A percentile compares a stretch with the other conserved stretches of the same genome.
phyloP scores from a whole-genome alignment of 805 yeast species.

The Danielia oregonensis region DNA sequence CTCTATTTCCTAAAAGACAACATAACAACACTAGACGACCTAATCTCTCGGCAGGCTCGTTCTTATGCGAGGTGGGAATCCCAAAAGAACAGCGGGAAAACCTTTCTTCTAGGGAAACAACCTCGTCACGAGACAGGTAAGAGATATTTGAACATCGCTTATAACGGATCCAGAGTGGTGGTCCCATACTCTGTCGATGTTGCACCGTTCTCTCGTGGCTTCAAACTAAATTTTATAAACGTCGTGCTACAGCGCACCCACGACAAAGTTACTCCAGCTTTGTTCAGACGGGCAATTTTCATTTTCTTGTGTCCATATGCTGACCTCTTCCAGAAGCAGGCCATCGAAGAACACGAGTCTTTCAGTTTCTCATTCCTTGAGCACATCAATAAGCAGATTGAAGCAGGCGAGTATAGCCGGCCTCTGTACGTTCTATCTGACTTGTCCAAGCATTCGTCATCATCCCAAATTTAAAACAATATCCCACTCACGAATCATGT shows the following conservation, averaged over 20 bases:
- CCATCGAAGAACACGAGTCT: conserved; percentile 1
- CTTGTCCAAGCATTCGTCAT: background rate
- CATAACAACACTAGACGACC: conserved; percentile 58
- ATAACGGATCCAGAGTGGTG: conserved; percentile 31
- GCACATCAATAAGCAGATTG: conserved; percentile 3
- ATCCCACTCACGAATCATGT: conserved; percentile 54
- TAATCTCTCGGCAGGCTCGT: conserved; percentile 32
- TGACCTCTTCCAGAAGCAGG: background rate
- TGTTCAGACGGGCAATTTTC: background rate
- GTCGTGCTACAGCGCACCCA: too few species aligned
- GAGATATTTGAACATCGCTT: conserved; percentile 43
- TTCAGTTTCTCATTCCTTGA: conserved; percentile 11
- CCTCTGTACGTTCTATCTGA: background rate
- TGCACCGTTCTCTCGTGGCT: conserved; percentile 36
- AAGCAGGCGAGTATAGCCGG: conserved; percentile 5
- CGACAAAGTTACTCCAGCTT: too few species aligned
- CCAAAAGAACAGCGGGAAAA: conserved; percentile 2
- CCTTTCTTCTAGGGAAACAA: conserved; percentile 2
- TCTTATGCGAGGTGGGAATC: conserved; percentile 25
- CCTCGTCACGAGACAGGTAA: conserved; percentile 30
- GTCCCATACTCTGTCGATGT: conserved; percentile 30
- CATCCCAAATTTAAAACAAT: conserved; percentile 34
- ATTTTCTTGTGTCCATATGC: background rate
- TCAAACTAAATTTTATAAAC: conserved; percentile 33
- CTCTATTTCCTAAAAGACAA: conserved; percentile 43